phyloP scores from a whole-genome alignment of 2,329 filamentous ascomycete species.

The Ceratocystis ficicola region DNA sequence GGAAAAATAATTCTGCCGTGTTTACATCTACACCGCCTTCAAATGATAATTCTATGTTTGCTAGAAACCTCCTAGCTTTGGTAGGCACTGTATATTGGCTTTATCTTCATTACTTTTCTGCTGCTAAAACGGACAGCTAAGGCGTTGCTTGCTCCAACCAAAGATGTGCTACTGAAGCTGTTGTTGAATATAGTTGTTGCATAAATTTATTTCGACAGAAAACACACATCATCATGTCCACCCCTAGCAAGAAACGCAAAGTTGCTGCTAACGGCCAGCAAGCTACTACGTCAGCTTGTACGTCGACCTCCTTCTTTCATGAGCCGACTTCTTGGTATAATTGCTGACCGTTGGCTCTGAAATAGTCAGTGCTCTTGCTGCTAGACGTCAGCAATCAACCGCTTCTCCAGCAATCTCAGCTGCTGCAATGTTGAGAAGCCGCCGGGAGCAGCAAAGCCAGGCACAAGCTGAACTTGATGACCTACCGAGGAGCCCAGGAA shows the following conservation, averaged over 20 bases:
- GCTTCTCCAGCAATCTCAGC: constrained; percentile 13
- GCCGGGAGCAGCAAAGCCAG: background rate
- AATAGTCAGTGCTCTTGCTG: constrained; percentile 20
- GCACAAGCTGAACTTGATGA: background rate
- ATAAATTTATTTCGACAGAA: background rate
- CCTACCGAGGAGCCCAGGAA: background rate
- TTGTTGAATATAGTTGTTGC: background rate
- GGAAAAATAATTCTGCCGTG: constrained; percentile 10
- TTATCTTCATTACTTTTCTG: too few relatives aligned
- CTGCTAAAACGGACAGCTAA: background rate
- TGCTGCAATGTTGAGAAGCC: constrained; percentile 11
- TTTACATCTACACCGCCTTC: constrained; percentile 9
- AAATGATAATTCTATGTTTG: background rate
- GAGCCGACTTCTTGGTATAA: background rate
- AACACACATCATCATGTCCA: constrained; percentile 5
- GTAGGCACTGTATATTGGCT: too few relatives aligned
- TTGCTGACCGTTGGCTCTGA: background rate
- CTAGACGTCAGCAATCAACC: constrained; percentile 15
- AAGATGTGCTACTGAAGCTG: background rate
- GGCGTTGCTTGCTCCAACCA: background rate
- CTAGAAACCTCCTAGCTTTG: background rate
- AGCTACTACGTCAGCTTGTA: constrained; percentile 19
- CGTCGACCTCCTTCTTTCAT: background rate
- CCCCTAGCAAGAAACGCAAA: constrained; percentile 20
- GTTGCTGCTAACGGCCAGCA: constrained; percentile 1